Base-by-base conservation (phyloP, 805 yeast genomes). In the Sporopachydermia lactativora region DNA sequence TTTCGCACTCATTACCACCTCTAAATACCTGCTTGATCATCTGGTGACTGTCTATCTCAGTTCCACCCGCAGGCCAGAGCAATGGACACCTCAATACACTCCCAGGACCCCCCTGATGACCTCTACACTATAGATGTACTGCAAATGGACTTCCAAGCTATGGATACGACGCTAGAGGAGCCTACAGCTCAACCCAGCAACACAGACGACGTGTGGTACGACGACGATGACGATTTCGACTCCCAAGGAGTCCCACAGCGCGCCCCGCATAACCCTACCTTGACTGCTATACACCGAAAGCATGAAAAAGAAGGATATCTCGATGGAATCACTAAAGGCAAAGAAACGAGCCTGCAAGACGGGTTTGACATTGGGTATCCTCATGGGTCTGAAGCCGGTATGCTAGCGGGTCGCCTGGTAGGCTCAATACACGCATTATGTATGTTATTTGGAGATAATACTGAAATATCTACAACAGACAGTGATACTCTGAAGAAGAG, bases 331-430 rank as follows among this genome's bases (percentile, higher is more conserved):
- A 65, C 83, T 1, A 58, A 55, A 13, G 73, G 84, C 3, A 78
- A 83, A 49, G 94, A 82, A 47, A 57, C 59, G 4, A 72, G 78
- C 35, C 60, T 85, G 17, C 96, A 88, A 52, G 52, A 61, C 8
- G 96, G 95, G 0, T 88, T 89, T 52, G 94, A 88, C 54, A 66
- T 62, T 2, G 89, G 89, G 0, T 88, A 75, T 48, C 84, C 83
- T 0, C 51, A 61, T 2, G 97, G 97, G 1, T 84, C 92, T 0
- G 52, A 52, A 2, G 45, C 86, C 1, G 96, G 95, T 0, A 59
- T 70, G 0, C 47, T 60, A 13, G 77, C 76, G 0, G 97, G 97
- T 0, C 54, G 57, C 37, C 61, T 86, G 0, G 45, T 86, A 11
- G 83, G 88, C 5, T 11, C 34, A 44, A 6, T 14, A 37, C 15